Evolutionary conservation across 2,329 filamentous ascomycete species (phyloP), one percentile per base, ranked within the genome.

Genomic region (Cryphonectria nitschkei): DNA sequence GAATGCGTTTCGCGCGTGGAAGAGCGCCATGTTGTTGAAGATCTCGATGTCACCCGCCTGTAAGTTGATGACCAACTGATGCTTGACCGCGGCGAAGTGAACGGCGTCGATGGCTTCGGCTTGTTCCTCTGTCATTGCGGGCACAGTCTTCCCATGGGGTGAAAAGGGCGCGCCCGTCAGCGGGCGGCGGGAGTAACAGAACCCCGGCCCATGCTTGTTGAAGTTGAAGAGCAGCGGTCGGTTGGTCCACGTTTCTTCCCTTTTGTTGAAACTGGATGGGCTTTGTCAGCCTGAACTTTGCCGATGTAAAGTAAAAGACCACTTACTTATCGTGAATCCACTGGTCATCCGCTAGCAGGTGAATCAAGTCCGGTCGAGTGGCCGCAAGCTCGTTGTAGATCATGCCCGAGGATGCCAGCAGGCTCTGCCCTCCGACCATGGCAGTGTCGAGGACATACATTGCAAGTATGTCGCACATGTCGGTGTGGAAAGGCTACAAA

Each of bases 401-500:
- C 54, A 26, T 60, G 54, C 54, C 54, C n/a, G 54, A 58, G 54
- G 54, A 58, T 58, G 54, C 54, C 54, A 58, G 54, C 54, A 58
- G n/a, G 54, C 54, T 32, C 54, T 58, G 13, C 54, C 54, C 54
- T 58, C 54, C 74, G 14, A 70, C 69, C 5, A 69, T 68, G 2
- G 74, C 74, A 3, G 71, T 65, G 52, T 71, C 67, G 14, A 76
- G 67, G 3, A 74, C 75, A 62, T 76, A 76, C 22, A 80, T 75
- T 6, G 79, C 75, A 9, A 80, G 75, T 9, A 80, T 76, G 67
- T 80, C 80, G 73, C 79, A 80, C 8, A 80, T 68, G 56, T 77
- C 77, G 14, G 80, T 76, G 87, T 80, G 92, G 87, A 77, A 83
- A 60, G 72, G 70, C 61, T 76, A 37, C 2, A 58, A 43, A 9